Conservation (phyloP, 805 yeast genomes). For the Pichia membranifaciens region DNA sequence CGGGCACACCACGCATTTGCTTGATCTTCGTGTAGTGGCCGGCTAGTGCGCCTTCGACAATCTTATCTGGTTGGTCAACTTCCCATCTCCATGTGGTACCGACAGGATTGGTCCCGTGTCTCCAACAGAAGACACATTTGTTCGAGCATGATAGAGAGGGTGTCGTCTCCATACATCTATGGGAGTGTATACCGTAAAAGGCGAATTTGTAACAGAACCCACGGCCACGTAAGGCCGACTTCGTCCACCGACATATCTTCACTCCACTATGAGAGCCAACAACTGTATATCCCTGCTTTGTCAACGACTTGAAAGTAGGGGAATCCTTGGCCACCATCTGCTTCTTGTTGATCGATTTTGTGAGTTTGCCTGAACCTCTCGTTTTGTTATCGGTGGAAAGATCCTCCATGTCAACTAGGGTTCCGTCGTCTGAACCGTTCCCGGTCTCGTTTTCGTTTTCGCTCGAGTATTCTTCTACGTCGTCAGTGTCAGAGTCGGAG, state of each 20-base stretch:
- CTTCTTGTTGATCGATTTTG: constrained; percentile 37
- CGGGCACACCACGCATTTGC: constrained; percentile 94
- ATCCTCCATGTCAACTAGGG: constrained; percentile 79
- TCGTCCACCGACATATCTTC: constrained; percentile 93
- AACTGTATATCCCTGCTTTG: constrained; percentile 89
- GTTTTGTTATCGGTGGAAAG: constrained; percentile 27
- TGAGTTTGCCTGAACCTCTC: constrained; percentile 15
- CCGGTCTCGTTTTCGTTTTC: constrained; percentile 13
- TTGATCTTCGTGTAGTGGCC: constrained; percentile 91
- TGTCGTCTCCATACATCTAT: constrained; percentile 92
- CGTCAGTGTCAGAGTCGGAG: constrained; percentile 14
- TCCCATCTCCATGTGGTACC: constrained; percentile 98
- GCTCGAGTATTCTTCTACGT: constrained; percentile 12
- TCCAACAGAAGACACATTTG: constrained; percentile 95
- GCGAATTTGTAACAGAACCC: constrained; percentile 94
- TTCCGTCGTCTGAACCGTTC: constrained; percentile 34
- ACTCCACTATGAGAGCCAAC: constrained; percentile 96
- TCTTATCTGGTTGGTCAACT: constrained; percentile 81
- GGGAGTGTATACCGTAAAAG: constrained; percentile 84
- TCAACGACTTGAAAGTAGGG: constrained; percentile 80
- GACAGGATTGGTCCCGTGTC: constrained; percentile 96
- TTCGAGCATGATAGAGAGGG: constrained; percentile 92
- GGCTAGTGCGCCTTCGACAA: constrained; percentile 75
- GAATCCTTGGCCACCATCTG: constrained; percentile 88
- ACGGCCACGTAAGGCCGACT: constrained; percentile 86